phyloP scores from a whole-genome alignment of 1,139 yeast species.

The Yamadazyma membranifaciens region DNA sequence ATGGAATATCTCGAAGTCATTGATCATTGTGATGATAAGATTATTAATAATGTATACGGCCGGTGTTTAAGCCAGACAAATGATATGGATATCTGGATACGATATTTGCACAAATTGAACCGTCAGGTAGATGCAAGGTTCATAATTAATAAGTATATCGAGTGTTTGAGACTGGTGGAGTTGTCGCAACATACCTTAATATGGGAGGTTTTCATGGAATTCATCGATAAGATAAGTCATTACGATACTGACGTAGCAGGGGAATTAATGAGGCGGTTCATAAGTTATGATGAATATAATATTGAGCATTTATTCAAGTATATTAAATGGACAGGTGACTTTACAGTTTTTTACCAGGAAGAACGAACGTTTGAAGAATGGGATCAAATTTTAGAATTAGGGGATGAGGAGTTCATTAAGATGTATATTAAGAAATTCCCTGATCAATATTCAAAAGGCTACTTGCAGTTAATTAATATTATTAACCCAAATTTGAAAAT shows the following conservation, averaged over 20 bases:
- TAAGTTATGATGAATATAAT: slow-evolving; percentile 11
- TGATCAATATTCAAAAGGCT: slow-evolving; percentile 57
- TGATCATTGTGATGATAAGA: slow-evolving; percentile 23
- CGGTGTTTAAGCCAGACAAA: slow-evolving; percentile 38
- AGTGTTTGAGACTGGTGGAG: slow-evolving; percentile 51
- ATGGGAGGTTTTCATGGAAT: slow-evolving; percentile 59
- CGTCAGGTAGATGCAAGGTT: slow-evolving; percentile 30
- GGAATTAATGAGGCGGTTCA: slow-evolving; percentile 8
- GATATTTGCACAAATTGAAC: slow-evolving; percentile 48
- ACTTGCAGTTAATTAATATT: slow-evolving; percentile 42
- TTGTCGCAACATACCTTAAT: slow-evolving; percentile 52
- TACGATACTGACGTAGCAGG: slow-evolving; percentile 8
- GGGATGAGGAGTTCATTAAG: slow-evolving; percentile 24
- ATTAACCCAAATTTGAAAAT: slow-evolving; percentile 24
- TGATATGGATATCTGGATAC: slow-evolving; percentile 56
- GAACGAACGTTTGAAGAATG: slow-evolving; percentile 8
- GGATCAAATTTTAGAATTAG: slow-evolving; percentile 10
- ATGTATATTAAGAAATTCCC: slow-evolving; percentile 44
- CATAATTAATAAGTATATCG: slow-evolving; percentile 51
- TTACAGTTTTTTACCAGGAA: slow-evolving; percentile 4
- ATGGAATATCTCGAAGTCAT: slow-evolving; percentile 2
- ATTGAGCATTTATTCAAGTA: slow-evolving; percentile 11
- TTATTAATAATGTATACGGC: slow-evolving; percentile 45
- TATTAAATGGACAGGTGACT: slow-evolving; percentile 8
- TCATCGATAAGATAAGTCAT: slow-evolving; percentile 41